Percentiles rank a stretch among this genome's conserved stretches.
Conservation (phyloP, 139 green algal species). For the Yamagishiella unicocca region DNA sequence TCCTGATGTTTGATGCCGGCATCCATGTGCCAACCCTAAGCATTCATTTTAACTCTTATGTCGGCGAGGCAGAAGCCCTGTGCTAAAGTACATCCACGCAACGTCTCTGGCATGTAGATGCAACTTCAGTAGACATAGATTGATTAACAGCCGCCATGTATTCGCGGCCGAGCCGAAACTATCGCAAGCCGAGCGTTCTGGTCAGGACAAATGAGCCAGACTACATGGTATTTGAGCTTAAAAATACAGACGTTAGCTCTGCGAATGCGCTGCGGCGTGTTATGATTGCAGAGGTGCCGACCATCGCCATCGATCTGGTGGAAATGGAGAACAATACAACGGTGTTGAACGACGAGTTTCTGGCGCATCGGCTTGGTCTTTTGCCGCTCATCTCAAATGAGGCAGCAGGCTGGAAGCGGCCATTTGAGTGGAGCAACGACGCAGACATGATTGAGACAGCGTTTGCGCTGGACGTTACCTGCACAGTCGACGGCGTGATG, state of each 20-base stretch:
- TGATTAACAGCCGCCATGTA: background rate
- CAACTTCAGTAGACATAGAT: background rate
- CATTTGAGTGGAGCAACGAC: constrained; percentile 62
- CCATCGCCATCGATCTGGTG: constrained; percentile 98
- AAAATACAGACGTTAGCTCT: constrained; percentile 85
- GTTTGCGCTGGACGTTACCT: constrained; percentile 53
- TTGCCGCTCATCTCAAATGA: constrained; percentile 85
- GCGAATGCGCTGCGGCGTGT: constrained; percentile 96
- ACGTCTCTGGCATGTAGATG: background rate
- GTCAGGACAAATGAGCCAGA: constrained; percentile 76
- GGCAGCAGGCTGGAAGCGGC: constrained; percentile 73
- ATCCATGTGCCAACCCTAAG: too few species aligned
- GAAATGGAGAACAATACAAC: constrained; percentile 98
- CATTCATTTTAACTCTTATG: too few species aligned
- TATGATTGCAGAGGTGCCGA: constrained; percentile 97
- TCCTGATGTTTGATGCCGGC: too few species aligned
- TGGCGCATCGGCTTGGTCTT: constrained; percentile 93
- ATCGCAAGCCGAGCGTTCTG: constrained; percentile 64
- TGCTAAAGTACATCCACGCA: too few species aligned
- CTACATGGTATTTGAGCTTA: constrained; percentile 92
- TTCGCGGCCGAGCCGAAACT: constrained; percentile 3
- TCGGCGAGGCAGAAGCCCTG: too few species aligned
- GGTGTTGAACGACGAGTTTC: constrained; percentile 98
- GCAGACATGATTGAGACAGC: constrained; percentile 59
- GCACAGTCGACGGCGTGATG: constrained; percentile 69